phyloP scores from a whole-genome alignment of 768 basidiomycete species.

The Tephrocybe sp. region DNA sequence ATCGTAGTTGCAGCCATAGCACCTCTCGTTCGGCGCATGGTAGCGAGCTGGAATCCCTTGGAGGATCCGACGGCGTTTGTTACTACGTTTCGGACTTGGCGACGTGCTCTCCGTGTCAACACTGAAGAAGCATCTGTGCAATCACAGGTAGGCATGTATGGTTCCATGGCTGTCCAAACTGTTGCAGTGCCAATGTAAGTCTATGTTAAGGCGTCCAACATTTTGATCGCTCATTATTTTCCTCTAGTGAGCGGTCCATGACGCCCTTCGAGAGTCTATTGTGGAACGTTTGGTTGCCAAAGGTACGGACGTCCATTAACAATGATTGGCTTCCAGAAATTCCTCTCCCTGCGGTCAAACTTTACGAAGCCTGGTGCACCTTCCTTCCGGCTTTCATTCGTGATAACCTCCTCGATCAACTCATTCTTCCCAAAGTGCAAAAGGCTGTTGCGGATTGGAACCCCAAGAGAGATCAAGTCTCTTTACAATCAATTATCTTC shows the following conservation, averaged over 20 bases:
- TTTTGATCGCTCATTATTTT: neutral
- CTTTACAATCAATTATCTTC: conserved; percentile 83
- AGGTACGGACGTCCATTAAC: conserved; percentile 90
- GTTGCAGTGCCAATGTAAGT: conserved; percentile 37
- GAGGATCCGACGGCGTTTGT: conserved; percentile 68
- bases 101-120: conserved; percentile 62
- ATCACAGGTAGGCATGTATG: conserved; percentile 58
- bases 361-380: conserved; percentile 88
- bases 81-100: conserved; percentile 70
- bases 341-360: conserved; percentile 71
- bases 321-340: conserved; percentile 87
- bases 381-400: conserved; percentile 89
- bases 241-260: conserved; percentile 65
- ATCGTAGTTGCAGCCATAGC: conserved; percentile 91
- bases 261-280: conserved; percentile 93
- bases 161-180: conserved; percentile 36
- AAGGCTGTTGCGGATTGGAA: conserved; percentile 86
- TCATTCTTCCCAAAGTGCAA: conserved; percentile 90
- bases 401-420: conserved; percentile 95
- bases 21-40: conserved; percentile 74
- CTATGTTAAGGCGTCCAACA: neutral
- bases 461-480: conserved; percentile 51
- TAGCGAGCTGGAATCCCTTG: conserved; percentile 82
- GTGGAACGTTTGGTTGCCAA: conserved; percentile 96
- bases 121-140: conserved; percentile 38